Conservation (phyloP, 2,329 filamentous ascomycete species). For the Emydomyces testavorans region DNA sequence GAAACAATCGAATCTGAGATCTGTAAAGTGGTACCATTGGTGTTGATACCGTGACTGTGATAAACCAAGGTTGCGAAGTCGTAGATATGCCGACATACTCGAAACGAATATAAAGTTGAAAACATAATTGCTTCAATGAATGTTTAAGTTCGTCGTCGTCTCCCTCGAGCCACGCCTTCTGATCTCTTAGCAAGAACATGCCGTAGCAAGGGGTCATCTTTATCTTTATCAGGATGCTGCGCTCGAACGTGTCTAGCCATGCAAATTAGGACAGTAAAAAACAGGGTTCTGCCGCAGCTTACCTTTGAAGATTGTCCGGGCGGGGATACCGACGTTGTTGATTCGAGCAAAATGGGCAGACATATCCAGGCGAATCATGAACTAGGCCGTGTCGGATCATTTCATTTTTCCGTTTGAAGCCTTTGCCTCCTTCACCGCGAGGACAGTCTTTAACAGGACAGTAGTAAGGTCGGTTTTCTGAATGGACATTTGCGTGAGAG, state of each 20-base stretch:
- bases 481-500: conserved; percentile 50
- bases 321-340: conserved; percentile 88
- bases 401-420: conserved; percentile 59
- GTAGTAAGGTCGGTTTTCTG: conserved; percentile 51
- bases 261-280: not conserved
- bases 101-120: not conserved
- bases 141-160: conserved; percentile 50
- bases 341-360: conserved; percentile 91
- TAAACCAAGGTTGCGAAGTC: not conserved
- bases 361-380: conserved; percentile 85
- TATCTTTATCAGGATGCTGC: conserved; percentile 80
- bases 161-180: conserved; percentile 70
- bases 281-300: conserved; percentile 24
- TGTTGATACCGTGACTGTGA: conserved; percentile 1
- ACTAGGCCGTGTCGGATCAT: conserved; percentile 74
- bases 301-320: conserved; percentile 93
- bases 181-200: conserved; percentile 77
- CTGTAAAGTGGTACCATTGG: not conserved
- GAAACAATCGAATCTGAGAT: conserved; percentile 1
- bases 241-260: conserved; percentile 72
- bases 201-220: conserved; percentile 69
- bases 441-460: conserved; percentile 49
- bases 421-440: conserved; percentile 50
- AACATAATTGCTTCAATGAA: not conserved
- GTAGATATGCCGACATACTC: not conserved